Evolutionary conservation across 2,329 filamentous ascomycete species (phyloP).

Genomic region (Aspergillus ustus): DNA sequence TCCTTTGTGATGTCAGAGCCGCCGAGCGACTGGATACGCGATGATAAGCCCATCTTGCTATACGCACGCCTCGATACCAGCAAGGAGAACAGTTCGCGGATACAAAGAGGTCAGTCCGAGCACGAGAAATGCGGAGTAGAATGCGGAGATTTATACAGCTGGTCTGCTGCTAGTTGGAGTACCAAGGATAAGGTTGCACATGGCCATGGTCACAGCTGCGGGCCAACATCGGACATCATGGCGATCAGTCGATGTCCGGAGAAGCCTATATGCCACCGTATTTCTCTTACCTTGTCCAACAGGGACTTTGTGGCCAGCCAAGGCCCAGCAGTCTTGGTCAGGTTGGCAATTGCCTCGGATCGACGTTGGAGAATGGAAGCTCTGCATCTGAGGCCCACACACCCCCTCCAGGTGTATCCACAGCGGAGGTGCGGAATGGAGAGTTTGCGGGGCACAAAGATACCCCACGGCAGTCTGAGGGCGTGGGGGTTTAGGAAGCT

Average conservation of each 20-base stretch:
- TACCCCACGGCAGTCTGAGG: not conserved
- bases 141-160: not conserved
- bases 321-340: not conserved
- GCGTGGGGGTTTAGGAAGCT: constrained; percentile 1
- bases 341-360: not conserved
- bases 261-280: not conserved
- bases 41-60: constrained; percentile 10
- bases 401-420: not conserved
- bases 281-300: not conserved
- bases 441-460: not conserved
- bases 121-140: not conserved
- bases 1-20: constrained; percentile 25
- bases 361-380: not conserved
- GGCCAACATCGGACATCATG: not conserved
- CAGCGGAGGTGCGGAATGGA: constrained; percentile 8
- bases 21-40: constrained; percentile 1
- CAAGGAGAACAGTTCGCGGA: not conserved
- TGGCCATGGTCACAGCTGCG: not conserved
- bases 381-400: not conserved
- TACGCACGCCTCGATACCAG: not conserved
- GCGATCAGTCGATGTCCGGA: not conserved
- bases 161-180: not conserved
- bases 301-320: not conserved
- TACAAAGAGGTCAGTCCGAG: not conserved
- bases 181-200: constrained; percentile 1